These are phyloP conservation scores for Polysphondylium violaceum DNA, from an alignment of 78 protist genomes.

Conservation along the genomic window DNA sequence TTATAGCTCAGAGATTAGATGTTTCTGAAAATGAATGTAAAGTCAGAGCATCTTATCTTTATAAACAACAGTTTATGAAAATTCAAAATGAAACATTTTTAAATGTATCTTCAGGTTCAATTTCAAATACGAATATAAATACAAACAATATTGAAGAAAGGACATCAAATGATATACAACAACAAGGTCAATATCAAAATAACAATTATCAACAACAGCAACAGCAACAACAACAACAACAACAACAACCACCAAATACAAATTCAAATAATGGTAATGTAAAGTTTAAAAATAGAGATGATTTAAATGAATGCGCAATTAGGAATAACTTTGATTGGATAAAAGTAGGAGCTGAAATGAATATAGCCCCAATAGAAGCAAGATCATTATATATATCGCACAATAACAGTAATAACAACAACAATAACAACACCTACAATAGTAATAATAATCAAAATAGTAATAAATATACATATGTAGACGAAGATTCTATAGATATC, in stretches of 20 bases:
- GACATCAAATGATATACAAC: not conserved
- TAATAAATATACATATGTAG: not conserved
- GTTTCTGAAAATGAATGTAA: constrained; percentile 24
- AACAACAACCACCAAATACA: not conserved
- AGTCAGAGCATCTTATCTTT: constrained; percentile 33
- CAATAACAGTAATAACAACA: not conserved
- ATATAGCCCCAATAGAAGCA: not conserved
- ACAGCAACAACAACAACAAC: constrained; percentile 15
- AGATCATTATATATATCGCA: constrained; percentile 1
- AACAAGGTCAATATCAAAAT: not conserved
- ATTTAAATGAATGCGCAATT: not conserved
- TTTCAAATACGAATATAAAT: not conserved
- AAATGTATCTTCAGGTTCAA: constrained; percentile 1
- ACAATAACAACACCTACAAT: not conserved
- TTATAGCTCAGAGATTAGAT: constrained; percentile 15
- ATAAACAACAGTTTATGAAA: constrained; percentile 33
- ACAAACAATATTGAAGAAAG: not conserved
- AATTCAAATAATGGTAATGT: not conserved
- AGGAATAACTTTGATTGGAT: constrained; percentile 23
- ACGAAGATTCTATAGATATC: not conserved
- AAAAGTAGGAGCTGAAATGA: not conserved
- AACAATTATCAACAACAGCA: not conserved
- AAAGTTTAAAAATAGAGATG: not conserved
- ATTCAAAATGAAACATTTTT: constrained; percentile 17
- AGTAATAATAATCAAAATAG: not conserved